phyloP scores from a whole-genome alignment of 179 eudicot genomes.

The Pouteria campechiana region DNA sequence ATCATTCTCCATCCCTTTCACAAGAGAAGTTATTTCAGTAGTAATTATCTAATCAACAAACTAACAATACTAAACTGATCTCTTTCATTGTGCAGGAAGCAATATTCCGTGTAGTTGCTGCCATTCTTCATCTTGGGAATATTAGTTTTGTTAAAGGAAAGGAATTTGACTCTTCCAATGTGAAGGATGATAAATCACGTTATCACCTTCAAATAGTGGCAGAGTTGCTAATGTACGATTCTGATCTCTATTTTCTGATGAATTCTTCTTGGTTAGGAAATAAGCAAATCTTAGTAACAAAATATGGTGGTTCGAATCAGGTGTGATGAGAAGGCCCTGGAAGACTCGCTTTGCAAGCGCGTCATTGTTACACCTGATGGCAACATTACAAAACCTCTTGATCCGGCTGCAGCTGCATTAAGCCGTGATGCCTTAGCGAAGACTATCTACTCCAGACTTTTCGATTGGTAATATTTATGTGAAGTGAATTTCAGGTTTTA shows the following conservation, averaged over 20 bases:
- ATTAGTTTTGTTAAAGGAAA: constrained; percentile 50
- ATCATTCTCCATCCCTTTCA: no score
- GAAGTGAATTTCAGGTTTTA: no score
- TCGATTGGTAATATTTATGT: constrained; percentile 72
- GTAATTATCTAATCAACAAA: no score
- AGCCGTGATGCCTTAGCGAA: constrained; percentile 95
- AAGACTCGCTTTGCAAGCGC: constrained; percentile 86
- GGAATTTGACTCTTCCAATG: constrained; percentile 52
- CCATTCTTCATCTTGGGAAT: constrained; percentile 67
- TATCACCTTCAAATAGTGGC: constrained; percentile 57
- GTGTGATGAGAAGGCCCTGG: constrained; percentile 71
- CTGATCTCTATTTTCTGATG: neutral
- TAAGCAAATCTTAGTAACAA: neutral
- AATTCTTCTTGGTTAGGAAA: neutral
- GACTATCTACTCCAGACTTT: constrained; percentile 76
- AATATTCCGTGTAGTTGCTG: constrained; percentile 59
- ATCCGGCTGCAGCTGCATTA: constrained; percentile 72
- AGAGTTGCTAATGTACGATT: constrained; percentile 43
- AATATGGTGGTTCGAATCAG: constrained; percentile 17
- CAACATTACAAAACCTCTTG: constrained; percentile 79
- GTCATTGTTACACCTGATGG: constrained; percentile 98
- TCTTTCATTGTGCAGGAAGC: constrained; percentile 29
- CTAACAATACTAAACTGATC: neutral
- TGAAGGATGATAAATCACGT: constrained; percentile 37
- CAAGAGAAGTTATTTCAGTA: no score